A percentile compares a stretch with the other conserved stretches of the same genome.
phyloP scores from a whole-genome alignment of 768 basidiomycete species.

The Rubroboletus pulcherrimus region DNA sequence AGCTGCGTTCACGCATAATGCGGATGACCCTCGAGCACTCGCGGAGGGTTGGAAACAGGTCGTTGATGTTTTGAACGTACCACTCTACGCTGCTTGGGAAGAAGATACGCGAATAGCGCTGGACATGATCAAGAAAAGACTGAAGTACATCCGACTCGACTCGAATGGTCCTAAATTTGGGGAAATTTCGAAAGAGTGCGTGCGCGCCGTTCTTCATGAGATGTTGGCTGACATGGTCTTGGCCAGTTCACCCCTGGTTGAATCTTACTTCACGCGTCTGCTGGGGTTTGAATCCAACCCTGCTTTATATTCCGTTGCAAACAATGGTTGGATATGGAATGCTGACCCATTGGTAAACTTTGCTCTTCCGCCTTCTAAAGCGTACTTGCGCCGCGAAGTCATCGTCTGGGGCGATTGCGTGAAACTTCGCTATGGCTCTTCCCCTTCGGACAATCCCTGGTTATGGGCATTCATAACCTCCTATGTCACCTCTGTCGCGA shows the following conservation, averaged over 20 bases:
- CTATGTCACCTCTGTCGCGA: constrained; percentile 80
- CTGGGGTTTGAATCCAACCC: constrained; percentile 51
- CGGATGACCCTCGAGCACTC: constrained; percentile 47
- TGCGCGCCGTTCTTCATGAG: constrained; percentile 11
- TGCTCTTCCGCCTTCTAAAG: constrained; percentile 86
- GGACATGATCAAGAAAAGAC: constrained; percentile 67
- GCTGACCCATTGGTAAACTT: constrained; percentile 95
- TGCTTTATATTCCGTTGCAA: constrained; percentile 74
- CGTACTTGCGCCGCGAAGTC: constrained; percentile 92
- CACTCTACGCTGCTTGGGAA: constrained; percentile 83
- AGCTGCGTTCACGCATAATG: constrained; percentile 55
- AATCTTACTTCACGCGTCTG: constrained; percentile 89
- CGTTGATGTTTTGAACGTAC: constrained; percentile 84
- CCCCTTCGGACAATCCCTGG: constrained; percentile 83
- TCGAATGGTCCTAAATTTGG: constrained; percentile 80
- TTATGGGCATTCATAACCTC: constrained; percentile 87
- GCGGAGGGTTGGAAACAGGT: constrained; percentile 72
- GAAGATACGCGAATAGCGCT: constrained; percentile 75
- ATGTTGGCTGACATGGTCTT: constrained; percentile 6
- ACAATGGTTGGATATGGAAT: constrained; percentile 99
- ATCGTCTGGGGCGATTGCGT: constrained; percentile 99
- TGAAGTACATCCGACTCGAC: constrained; percentile 81
- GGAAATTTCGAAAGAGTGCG: constrained; percentile 70
- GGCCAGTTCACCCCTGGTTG: constrained; percentile 76
- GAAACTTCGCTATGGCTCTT: constrained; percentile 89